These are phyloP conservation scores for Phytophthora meadii DNA, from an alignment of 352 stramenopile species.

Conservation along the genomic window DNA sequence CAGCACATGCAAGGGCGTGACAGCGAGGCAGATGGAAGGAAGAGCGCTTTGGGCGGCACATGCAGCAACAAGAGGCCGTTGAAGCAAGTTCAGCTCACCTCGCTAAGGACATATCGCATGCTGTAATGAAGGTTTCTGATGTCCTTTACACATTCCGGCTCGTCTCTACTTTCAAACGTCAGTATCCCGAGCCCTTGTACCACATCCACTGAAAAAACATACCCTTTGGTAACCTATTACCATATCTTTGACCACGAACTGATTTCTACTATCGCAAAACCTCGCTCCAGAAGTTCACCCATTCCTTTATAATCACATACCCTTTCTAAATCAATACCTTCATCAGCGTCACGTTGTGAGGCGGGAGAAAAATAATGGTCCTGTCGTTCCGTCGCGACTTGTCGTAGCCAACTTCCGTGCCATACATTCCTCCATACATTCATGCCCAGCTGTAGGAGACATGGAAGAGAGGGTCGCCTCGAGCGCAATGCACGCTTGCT, in stretches of 20 bases:
- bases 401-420: constrained; percentile 12
- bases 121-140: constrained; percentile 7
- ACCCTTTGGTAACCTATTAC: background rate
- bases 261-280: background rate
- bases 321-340: background rate
- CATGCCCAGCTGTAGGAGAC: constrained; percentile 5
- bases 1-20: constrained; percentile 1
- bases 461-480: background rate
- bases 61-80: background rate
- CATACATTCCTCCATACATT: constrained; percentile 20
- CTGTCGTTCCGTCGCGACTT: constrained; percentile 6
- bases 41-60: background rate
- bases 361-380: constrained; percentile 26
- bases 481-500: constrained; percentile 3
- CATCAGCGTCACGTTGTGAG: background rate
- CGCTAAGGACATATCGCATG: background rate
- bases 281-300: background rate
- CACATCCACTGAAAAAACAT: constrained; percentile 1
- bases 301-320: background rate
- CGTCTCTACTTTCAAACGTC: constrained; percentile 16
- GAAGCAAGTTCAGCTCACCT: background rate
- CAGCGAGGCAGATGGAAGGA: constrained; percentile 10
- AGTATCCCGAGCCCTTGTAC: constrained; percentile 20
- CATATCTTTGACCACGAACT: background rate
- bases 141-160: constrained; percentile 8